Evolutionary conservation across 768 basidiomycete species (phyloP).

Genomic region (Mycena belliarum): DNA sequence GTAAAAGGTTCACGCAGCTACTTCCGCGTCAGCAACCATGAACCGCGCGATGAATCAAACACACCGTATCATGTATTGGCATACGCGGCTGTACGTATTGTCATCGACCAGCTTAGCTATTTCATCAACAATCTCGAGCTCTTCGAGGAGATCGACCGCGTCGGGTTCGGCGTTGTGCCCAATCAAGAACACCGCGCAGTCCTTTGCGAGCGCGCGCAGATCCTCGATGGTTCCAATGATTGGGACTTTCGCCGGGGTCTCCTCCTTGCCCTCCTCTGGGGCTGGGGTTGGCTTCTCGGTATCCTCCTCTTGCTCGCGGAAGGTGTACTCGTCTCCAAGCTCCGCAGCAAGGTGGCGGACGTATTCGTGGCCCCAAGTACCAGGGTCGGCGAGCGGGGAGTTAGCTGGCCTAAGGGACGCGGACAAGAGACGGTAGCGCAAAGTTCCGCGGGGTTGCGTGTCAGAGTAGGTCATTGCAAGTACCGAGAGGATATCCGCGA

Average conservation of each 20-base stretch:
- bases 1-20: conserved; percentile 86
- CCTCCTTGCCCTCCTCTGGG: conserved; percentile 31
- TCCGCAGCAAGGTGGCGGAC: conserved; percentile 96
- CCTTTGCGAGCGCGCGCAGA: conserved; percentile 71
- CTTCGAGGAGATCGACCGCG: conserved; percentile 93
- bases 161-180: conserved; percentile 97
- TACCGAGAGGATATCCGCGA: conserved; percentile 96
- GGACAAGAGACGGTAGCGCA: conserved; percentile 87
- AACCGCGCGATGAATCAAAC: conserved; percentile 25
- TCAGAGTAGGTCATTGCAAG: conserved; percentile 99
- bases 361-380: conserved; percentile 99
- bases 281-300: conserved; percentile 21
- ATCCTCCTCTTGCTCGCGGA: conserved; percentile 57
- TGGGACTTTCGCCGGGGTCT: conserved; percentile 32
- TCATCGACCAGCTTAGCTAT: conserved; percentile 80
- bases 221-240: conserved; percentile 70
- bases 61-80: conserved; percentile 93
- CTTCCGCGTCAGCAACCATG: conserved; percentile 3
- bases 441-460: conserved; percentile 93
- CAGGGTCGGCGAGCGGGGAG: conserved; percentile 80
- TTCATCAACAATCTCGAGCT: conserved; percentile 85
- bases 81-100: conserved; percentile 87
- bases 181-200: conserved; percentile 88
- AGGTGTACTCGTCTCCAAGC: conserved; percentile 87
- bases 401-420: conserved; percentile 64